Conservation (phyloP, 805 yeast genomes). For the Saturnispora ahearnii region DNA sequence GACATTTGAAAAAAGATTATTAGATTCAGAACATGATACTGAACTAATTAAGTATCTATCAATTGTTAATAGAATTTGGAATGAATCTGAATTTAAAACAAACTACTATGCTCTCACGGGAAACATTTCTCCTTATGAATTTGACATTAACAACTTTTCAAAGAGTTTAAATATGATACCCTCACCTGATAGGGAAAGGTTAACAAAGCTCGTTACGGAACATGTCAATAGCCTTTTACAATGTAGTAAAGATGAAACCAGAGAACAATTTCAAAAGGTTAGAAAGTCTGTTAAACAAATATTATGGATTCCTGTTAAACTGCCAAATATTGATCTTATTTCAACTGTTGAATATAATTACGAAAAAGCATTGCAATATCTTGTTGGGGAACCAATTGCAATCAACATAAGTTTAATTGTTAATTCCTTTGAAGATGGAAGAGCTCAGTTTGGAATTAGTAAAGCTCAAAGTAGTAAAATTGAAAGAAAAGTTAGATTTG, state of each 20-base stretch:
- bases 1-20: constrained; percentile 1
- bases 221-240: constrained; percentile 10
- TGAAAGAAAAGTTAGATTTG: constrained; percentile 25
- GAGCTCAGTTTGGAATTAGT: background rate
- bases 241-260: constrained; percentile 3
- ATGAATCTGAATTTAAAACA: constrained; percentile 17
- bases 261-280: constrained; percentile 7
- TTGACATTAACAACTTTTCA: constrained; percentile 8
- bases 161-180: constrained; percentile 11
- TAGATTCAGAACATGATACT: background rate
- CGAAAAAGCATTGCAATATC: constrained; percentile 34
- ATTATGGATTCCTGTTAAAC: constrained; percentile 44
- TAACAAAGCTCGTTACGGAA: constrained; percentile 9
- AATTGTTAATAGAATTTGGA: constrained; percentile 16
- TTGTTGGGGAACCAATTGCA: constrained; percentile 57
- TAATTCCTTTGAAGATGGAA: constrained; percentile 13
- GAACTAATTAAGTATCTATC: constrained; percentile 18
- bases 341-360: constrained; percentile 46
- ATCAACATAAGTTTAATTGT: constrained; percentile 33
- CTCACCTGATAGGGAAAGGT: constrained; percentile 9
- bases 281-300: constrained; percentile 11
- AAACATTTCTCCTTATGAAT: constrained; percentile 13
- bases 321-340: constrained; percentile 52
- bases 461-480: constrained; percentile 11
- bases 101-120: constrained; percentile 24